phyloP scores from a whole-genome alignment of 306 rosid species.

The Casuarina equisetifolia region DNA sequence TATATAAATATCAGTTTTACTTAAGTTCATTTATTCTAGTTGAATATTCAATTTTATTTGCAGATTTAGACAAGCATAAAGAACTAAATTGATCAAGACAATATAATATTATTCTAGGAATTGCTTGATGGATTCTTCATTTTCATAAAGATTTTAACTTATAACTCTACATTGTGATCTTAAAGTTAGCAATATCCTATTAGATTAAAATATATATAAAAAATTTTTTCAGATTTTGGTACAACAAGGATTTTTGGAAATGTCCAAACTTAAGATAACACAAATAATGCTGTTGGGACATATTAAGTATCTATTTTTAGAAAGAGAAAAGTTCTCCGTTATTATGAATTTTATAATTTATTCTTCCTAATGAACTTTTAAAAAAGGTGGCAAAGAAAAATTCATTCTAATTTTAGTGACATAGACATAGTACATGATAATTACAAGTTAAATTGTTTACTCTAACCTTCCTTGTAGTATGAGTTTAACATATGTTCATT shows the following conservation, averaged over 20 bases:
- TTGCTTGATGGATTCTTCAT: slow-evolving; percentile 58
- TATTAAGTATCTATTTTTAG: no score
- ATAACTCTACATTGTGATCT: slow-evolving; percentile 56
- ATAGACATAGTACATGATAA: no score
- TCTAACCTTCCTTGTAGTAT: no score
- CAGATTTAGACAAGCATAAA: slow-evolving; percentile 28
- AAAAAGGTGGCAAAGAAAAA: no score
- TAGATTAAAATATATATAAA: slow-evolving; percentile 54
- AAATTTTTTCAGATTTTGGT: slow-evolving; percentile 68
- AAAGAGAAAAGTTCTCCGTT: no score
- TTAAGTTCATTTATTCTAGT: no score
- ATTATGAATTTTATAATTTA: no score
- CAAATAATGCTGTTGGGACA: slow-evolving; percentile 56
- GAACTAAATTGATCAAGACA: slow-evolving; percentile 54
- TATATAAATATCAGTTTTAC: neutral
- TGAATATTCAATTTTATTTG: no score
- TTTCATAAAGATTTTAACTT: slow-evolving; percentile 62
- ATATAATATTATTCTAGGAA: slow-evolving; percentile 44
- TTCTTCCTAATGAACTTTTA: no score
- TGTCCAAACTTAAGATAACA: slow-evolving; percentile 47
- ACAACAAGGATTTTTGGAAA: slow-evolving; percentile 49
- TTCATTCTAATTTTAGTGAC: no score
- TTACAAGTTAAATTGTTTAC: no score
- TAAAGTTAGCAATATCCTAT: slow-evolving; percentile 40
- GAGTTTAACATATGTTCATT: no score